Base-by-base conservation (phyloP, 1,284 basidiomycete genomes). In the Fomitopsis palustris region DNA sequence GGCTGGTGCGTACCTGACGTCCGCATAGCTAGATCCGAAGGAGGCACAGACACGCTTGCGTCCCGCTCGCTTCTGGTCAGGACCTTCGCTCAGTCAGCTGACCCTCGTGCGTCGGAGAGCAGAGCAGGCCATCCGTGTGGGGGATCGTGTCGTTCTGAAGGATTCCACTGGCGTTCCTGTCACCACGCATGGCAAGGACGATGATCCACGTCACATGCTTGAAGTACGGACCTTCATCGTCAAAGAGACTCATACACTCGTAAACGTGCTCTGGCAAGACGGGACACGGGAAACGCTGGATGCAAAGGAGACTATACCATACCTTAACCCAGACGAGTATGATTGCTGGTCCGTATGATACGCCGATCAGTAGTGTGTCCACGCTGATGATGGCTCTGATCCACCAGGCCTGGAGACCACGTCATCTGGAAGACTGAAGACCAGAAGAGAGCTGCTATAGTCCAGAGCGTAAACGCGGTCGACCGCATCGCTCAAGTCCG, bases 261-360 rank as follows among this genome's bases (percentile, higher is more conserved):
- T 92, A 31, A 80, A 82, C n/a, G 78, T 97, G 31, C 72, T 95
- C 17, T 98, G 95, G 95, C 95, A 97, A 76, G 88, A 95, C 70
- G 94, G 93, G 19, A 78, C 77, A 8, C 78, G 74, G 58, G 85
- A 89, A 67, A 83, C 81, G 4, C 56, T 87, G 23, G 79, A 74
- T 53, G 81, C 93, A 3, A 83, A 77, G 21, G 81, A 86, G 16
- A 77, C 96, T 37, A 86, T 96, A 38, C 94, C 93, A 0, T 91
- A 96, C 69, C 69, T 90, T 52, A 92, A 91, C 62, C 85, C 90
- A 7, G 91, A 93, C 70, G 91, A 93, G 71, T 90, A 91, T 69
- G 91, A 93, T 70, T 92, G 87, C 70, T 93, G 91, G 91, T 92
- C 63, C 67, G 85, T 74, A 17, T 23, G 21, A 25, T 42, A 16